Evolutionary conservation across 2,329 filamentous ascomycete genomes (phyloP).

Genomic region (Colletotrichum sp.): DNA sequence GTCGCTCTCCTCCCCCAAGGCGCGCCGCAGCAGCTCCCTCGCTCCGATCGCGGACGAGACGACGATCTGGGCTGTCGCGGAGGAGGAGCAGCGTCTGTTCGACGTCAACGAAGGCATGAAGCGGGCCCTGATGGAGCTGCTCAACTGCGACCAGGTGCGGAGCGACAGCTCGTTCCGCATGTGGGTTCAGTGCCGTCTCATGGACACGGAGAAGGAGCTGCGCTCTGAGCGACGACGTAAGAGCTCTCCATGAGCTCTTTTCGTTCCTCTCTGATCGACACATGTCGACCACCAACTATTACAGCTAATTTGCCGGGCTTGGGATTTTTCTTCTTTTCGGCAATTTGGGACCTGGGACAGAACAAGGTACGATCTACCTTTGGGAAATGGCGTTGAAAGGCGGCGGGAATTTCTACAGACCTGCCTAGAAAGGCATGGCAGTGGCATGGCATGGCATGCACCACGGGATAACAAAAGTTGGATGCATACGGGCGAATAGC

Average conservation of each 20-base stretch:
- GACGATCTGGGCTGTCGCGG: slow-evolving; percentile 52
- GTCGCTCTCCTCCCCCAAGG: slow-evolving; percentile 25
- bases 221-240: slow-evolving; percentile 54
- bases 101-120: slow-evolving; percentile 67
- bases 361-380: not conserved
- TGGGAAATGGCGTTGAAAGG: slow-evolving; percentile 5
- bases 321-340: not conserved
- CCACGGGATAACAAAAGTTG: not conserved
- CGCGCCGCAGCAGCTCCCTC: slow-evolving; percentile 24
- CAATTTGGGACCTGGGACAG: not conserved
- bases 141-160: slow-evolving; percentile 64
- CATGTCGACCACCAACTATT: not conserved
- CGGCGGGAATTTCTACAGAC: not conserved
- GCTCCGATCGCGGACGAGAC: slow-evolving; percentile 52
- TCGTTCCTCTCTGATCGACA: not conserved
- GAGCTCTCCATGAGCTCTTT: slow-evolving; percentile 6
- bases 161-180: slow-evolving; percentile 56
- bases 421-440: not conserved
- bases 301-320: not conserved
- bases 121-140: slow-evolving; percentile 63
- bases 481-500: slow-evolving; percentile 4
- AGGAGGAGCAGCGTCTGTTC: slow-evolving; percentile 58
- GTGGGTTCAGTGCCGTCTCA: slow-evolving; percentile 63
- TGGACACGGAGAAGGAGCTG: slow-evolving; percentile 66
- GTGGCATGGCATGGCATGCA: not conserved